These are phyloP conservation scores for Euphorbia tirucalli DNA, from an alignment of 345 rosid genomes.

Conservation along the genomic window DNA sequence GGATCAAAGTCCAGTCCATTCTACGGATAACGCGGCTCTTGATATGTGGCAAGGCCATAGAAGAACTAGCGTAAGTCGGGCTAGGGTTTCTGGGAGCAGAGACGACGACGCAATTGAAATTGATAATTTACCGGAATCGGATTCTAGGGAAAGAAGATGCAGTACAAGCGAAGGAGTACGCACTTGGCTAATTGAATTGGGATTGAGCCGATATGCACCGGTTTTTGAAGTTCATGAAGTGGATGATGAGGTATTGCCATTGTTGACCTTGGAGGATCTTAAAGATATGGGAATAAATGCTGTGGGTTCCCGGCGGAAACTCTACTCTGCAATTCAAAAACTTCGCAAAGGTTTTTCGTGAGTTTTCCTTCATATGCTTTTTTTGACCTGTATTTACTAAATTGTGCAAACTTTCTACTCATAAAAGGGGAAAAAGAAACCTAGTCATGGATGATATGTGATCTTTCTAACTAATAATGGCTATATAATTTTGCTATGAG, in stretches of 20 bases:
- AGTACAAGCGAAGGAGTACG: conserved; percentile 29
- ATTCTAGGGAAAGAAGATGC: conserved; percentile 25
- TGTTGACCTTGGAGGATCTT: conserved; percentile 33
- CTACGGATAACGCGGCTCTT: conserved; percentile 26
- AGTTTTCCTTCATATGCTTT: conserved; percentile 5
- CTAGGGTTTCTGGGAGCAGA: conserved; percentile 33
- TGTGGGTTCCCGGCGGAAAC: conserved; percentile 34
- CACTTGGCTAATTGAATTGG: conserved; percentile 30
- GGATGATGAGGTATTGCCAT: conserved; percentile 33
- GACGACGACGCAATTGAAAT: conserved; percentile 35
- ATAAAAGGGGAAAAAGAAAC: conserved; percentile 4
- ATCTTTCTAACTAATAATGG: conserved; percentile 14
- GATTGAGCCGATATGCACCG: conserved; percentile 35
- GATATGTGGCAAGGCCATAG: conserved; percentile 37
- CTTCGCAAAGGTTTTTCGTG: conserved; percentile 33
- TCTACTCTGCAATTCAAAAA: conserved; percentile 33
- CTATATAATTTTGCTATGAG: conserved; percentile 1
- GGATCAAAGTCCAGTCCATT: conserved; percentile 29
- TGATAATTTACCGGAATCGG: conserved; percentile 29
- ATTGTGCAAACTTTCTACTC: conserved; percentile 10
- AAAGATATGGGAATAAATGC: conserved; percentile 41
- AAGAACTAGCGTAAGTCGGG: conserved; percentile 24
- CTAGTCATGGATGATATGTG: conserved; percentile 20
- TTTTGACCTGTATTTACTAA: neutral
- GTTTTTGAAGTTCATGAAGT: conserved; percentile 38